Conservation (phyloP, 1,284 basidiomycete genomes). For the Kalmanozyma brasiliensis region DNA sequence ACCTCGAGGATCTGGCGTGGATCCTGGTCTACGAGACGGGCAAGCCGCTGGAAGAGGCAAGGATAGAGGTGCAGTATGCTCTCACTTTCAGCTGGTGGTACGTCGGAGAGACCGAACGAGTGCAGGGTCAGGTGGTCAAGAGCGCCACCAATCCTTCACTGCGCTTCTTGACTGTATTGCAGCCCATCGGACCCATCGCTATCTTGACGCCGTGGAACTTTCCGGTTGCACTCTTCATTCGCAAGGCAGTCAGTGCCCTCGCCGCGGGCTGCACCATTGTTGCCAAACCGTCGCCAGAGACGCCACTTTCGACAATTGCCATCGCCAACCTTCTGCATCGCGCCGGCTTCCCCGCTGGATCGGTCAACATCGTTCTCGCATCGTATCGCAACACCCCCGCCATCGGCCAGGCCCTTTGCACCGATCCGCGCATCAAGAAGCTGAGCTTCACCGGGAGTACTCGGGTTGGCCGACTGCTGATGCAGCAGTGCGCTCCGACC, state of each 20-base stretch:
- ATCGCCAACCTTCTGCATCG: conserved; percentile 82
- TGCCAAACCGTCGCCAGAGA: conserved; percentile 94
- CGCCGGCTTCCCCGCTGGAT: conserved; percentile 91
- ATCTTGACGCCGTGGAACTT: conserved; percentile 69
- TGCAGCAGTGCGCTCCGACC: conserved; percentile 82
- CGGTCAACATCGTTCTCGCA: conserved; percentile 92
- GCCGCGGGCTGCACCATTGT: conserved; percentile 94
- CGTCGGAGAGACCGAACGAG: conserved; percentile 55
- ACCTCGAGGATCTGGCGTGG: conserved; percentile 63
- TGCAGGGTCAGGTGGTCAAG: conserved; percentile 77
- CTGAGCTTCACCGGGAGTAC: conserved; percentile 95
- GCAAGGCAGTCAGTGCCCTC: conserved; percentile 88
- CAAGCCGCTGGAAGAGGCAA: conserved; percentile 62
- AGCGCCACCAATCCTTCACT: conserved; percentile 79
- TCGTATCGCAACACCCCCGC: conserved; percentile 75
- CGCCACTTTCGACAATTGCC: conserved; percentile 91
- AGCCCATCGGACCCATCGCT: conserved; percentile 79
- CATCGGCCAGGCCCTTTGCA: conserved; percentile 76
- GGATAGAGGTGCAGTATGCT: conserved; percentile 61
- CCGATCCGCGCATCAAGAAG: conserved; percentile 78
- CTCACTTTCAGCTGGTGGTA: conserved; percentile 66
- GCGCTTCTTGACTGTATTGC: conserved; percentile 86
- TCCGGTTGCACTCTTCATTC: conserved; percentile 74
- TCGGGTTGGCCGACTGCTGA: conserved; percentile 88
- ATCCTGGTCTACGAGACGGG: conserved; percentile 67